Conservation (phyloP, 805 yeast species). For the Hanseniaspora thailandica region DNA sequence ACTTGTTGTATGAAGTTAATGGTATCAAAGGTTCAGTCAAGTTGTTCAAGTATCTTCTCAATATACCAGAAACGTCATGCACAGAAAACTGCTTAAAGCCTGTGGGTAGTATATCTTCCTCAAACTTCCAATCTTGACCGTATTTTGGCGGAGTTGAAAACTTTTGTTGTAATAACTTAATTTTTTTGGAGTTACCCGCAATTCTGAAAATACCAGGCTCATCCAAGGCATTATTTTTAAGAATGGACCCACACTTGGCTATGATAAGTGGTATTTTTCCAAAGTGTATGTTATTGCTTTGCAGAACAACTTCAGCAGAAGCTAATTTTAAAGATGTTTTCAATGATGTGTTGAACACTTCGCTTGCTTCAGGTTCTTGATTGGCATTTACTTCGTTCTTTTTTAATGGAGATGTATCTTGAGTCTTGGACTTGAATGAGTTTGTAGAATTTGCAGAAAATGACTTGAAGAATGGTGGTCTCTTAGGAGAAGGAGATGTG, state of each 20-base stretch:
- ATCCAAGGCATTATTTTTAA: conserved; percentile 64
- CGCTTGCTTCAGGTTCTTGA: conserved; percentile 19
- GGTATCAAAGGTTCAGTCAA: conserved; percentile 91
- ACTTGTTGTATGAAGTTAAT: conserved; percentile 56
- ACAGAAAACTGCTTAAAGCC: conserved; percentile 57
- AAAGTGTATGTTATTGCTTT: conserved; percentile 56
- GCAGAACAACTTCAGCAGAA: conserved; percentile 51
- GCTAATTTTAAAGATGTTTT: conserved; percentile 56
- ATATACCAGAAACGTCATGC: conserved; percentile 89
- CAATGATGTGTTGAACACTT: conserved; percentile 72
- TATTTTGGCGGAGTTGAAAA: conserved; percentile 83
- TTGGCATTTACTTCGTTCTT: conserved; percentile 10
- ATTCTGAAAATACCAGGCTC: conserved; percentile 89
- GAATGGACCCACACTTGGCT: conserved; percentile 85
- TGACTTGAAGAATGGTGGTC: conserved; percentile 26
- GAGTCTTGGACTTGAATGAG: background rate
- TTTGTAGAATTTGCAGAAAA: conserved; percentile 24
- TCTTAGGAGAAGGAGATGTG: background rate
- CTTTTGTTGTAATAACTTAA: conserved; percentile 69
- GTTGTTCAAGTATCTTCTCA: conserved; percentile 74
- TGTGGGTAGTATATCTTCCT: conserved; percentile 1
- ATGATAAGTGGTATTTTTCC: conserved; percentile 87
- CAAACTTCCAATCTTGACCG: conserved; percentile 67
- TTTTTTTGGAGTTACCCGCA: conserved; percentile 80
- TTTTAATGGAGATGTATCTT: background rate